A percentile compares a stretch with the other conserved stretches of the same genome.
phyloP scores from a whole-genome alignment of 306 rosid species.

The Medicago arabica region DNA sequence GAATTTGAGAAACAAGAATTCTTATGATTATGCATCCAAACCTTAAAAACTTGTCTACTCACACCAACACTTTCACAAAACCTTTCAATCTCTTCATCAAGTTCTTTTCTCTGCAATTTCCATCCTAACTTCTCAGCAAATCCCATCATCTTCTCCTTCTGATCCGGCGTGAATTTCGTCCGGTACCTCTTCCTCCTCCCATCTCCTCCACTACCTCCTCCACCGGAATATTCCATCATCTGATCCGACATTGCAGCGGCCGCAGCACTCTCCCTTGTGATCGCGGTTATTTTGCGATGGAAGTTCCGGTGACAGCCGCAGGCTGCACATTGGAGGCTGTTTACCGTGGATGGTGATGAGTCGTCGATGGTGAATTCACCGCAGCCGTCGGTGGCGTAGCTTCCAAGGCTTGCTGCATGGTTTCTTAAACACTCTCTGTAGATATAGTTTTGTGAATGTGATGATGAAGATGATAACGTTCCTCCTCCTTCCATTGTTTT shows the following conservation, averaged over 20 bases:
- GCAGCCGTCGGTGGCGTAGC: constrained; percentile 95
- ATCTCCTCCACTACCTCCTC: constrained; percentile 23
- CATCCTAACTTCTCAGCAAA: constrained; percentile 89
- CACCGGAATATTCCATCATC: constrained; percentile 51
- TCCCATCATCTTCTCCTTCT: constrained; percentile 85
- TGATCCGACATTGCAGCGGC: not conserved
- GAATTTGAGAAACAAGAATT: constrained; percentile 41
- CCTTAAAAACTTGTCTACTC: constrained; percentile 79
- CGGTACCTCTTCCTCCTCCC: constrained; percentile 73
- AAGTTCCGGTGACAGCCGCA: constrained; percentile 93
- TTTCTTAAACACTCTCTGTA: constrained; percentile 82
- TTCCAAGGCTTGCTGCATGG: constrained; percentile 95
- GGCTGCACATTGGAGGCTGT: constrained; percentile 66
- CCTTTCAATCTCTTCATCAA: constrained; percentile 77
- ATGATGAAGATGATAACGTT: constrained; percentile 35
- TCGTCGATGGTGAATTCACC: constrained; percentile 77
- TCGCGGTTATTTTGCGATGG: constrained; percentile 65
- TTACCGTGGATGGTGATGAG: constrained; percentile 40
- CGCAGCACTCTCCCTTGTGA: not conserved
- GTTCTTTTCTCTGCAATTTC: constrained; percentile 77
- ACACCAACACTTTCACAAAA: constrained; percentile 74
- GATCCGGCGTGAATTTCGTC: constrained; percentile 74
- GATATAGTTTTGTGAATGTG: constrained; percentile 35
- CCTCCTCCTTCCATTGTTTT: constrained; percentile 32
- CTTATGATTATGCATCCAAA: constrained; percentile 95